Conservation (phyloP, 306 rosid species). For the Sophora flavescens region DNA sequence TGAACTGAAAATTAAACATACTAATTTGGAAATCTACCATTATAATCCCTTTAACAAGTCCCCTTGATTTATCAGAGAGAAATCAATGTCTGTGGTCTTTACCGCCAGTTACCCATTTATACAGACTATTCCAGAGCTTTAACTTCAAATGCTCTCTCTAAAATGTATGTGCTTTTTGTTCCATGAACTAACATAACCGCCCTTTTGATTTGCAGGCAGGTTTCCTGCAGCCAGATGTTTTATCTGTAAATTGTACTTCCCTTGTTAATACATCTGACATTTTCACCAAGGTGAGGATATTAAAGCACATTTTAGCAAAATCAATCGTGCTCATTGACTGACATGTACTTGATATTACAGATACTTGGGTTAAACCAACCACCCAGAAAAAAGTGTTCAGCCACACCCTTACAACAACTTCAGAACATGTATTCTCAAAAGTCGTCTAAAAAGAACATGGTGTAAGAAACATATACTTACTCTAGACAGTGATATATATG, state of each 20-base stretch:
- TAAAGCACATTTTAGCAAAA: constrained; percentile 7
- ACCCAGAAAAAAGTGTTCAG: constrained; percentile 57
- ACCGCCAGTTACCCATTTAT: background rate
- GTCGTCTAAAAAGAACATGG: constrained; percentile 64
- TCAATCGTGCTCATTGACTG: constrained; percentile 29
- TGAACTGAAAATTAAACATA: background rate
- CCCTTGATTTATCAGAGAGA: background rate
- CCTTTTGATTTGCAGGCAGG: constrained; percentile 57
- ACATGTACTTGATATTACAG: constrained; percentile 52
- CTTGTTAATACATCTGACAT: constrained; percentile 77
- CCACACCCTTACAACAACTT: constrained; percentile 74
- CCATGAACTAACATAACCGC: constrained; percentile 9
- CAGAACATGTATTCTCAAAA: constrained; percentile 76
- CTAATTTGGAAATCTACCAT: background rate
- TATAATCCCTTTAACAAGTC: background rate
- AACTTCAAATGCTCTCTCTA: background rate
- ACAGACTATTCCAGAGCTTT: background rate
- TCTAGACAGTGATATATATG: background rate
- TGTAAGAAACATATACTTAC: constrained; percentile 54
- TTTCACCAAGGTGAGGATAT: constrained; percentile 71
- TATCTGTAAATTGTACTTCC: constrained; percentile 76
- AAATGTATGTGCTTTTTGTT: background rate
- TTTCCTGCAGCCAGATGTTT: constrained; percentile 64
- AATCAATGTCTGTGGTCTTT: background rate
- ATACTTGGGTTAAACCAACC: constrained; percentile 59